Base-by-base conservation (phyloP, 495 filamentous ascomycete genomes). In the Parmelia sp. region DNA sequence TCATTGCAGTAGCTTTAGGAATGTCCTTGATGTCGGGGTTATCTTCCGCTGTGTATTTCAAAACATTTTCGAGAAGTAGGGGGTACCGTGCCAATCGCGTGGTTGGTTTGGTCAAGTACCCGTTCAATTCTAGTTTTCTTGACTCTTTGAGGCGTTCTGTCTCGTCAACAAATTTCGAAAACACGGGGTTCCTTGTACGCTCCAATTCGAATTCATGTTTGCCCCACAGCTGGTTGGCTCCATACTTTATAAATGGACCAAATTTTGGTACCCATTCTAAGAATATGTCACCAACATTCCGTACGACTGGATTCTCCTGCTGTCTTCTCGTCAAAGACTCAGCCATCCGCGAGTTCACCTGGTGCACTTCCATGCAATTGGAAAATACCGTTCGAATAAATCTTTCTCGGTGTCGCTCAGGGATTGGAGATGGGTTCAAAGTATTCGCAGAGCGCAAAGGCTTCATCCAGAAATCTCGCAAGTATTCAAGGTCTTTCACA, bases 161-260 rank as follows among this genome's bases (percentile, higher is more conserved):
- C 69, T 99, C 93, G 66, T 99, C 95, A 27, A 97, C 95, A 69
- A 99, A 97, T 70, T 87, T 88, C 36, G 88, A 79, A 72, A 99
- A 99, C 36, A 79, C 83, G 9, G 88, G 85, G 68, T 99, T 99
- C 57, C 86, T 84, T 15, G 87, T 83, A 67, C 92, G 90, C 77
- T 99, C 95, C 67, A 92, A 93, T 74, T 99, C 95, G 74, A 97
- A 99, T 71, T 97, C 95, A 65, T 92, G 96, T 73, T 97, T 97
- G 60, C 90, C 95, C 73, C 95, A 95, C 10, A 99, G 80, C 71
- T 99, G 95, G 67, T 94, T 97, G 25, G 94, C 87, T 69, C 95
- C 95, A 71, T 99, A 99, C 68, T 88, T 86, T 75, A 99, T 96
- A 73, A 99, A 99, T 0, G 95, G 95, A 69, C 91, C 87, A 72